These are phyloP conservation scores for Aspergillus texensis DNA, from an alignment of 2,329 filamentous ascomycete genomes.

Conservation along the genomic window DNA sequence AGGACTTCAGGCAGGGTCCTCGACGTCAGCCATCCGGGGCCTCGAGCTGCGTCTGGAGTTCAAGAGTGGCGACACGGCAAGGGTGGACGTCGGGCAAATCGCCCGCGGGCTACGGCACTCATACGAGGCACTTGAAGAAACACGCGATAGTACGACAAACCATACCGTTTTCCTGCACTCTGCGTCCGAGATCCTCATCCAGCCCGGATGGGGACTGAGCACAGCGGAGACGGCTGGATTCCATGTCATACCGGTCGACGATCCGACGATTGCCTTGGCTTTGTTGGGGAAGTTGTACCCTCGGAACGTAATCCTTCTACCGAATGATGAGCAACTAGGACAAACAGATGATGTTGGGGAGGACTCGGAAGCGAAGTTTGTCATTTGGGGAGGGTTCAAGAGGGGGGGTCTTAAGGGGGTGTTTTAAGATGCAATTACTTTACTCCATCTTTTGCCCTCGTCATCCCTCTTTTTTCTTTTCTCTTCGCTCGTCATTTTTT, in stretches of 20 bases:
- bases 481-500: not conserved
- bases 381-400: conserved; percentile 23
- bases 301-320: conserved; percentile 24
- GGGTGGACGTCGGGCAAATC: not conserved
- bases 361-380: conserved; percentile 22
- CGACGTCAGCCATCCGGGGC: not conserved
- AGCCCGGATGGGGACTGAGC: conserved; percentile 7
- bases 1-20: not conserved
- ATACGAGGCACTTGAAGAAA: not conserved
- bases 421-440: not conserved
- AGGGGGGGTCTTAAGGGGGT: conserved; percentile 9
- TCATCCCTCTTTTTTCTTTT: not conserved
- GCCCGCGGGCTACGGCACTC: not conserved
- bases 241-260: conserved; percentile 21
- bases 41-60: not conserved
- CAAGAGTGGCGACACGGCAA: not conserved
- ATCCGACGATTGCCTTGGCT: conserved; percentile 19
- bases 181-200: not conserved
- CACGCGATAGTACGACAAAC: not conserved
- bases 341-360: conserved; percentile 20
- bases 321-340: conserved; percentile 7
- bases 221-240: conserved; percentile 17
- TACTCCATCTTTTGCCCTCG: no score
- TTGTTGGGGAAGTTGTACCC: conserved; percentile 28
- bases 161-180: conserved; percentile 6